Conservation (phyloP, 2,329 filamentous ascomycete genomes). For the Aspergillus sp. region DNA sequence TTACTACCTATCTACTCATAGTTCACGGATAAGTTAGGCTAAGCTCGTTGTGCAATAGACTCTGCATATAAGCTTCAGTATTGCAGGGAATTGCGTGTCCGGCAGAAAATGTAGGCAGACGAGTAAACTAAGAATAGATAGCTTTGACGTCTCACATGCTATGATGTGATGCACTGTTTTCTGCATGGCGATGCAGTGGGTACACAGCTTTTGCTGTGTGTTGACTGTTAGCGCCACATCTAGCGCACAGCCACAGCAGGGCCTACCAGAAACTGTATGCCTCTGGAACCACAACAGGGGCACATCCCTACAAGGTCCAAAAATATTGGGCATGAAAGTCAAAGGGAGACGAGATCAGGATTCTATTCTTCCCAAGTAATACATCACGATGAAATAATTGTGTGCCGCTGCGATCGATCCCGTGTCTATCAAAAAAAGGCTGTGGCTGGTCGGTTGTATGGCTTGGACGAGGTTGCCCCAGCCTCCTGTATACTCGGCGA, state of each 20-base stretch:
- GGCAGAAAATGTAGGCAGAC: neutral
- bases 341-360: neutral
- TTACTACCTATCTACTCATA: no score
- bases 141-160: neutral
- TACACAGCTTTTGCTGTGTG: neutral
- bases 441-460: constrained; percentile 17
- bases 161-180: neutral
- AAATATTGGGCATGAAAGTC: neutral
- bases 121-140: constrained; percentile 2
- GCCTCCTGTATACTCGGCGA: constrained; percentile 20
- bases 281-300: neutral
- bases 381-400: constrained; percentile 1
- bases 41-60: no score
- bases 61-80: neutral
- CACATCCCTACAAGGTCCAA: neutral
- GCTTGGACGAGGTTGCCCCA: constrained; percentile 15
- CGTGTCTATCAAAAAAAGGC: constrained; percentile 11
- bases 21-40: no score
- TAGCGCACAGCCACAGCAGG: neutral
- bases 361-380: neutral
- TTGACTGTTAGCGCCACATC: neutral
- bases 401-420: constrained; percentile 9
- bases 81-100: constrained; percentile 2
- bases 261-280: neutral
- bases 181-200: no score